Evolutionary conservation across 2,329 filamentous ascomycete species (phyloP).

Genomic region (Tolypocladium cylindrosporum): DNA sequence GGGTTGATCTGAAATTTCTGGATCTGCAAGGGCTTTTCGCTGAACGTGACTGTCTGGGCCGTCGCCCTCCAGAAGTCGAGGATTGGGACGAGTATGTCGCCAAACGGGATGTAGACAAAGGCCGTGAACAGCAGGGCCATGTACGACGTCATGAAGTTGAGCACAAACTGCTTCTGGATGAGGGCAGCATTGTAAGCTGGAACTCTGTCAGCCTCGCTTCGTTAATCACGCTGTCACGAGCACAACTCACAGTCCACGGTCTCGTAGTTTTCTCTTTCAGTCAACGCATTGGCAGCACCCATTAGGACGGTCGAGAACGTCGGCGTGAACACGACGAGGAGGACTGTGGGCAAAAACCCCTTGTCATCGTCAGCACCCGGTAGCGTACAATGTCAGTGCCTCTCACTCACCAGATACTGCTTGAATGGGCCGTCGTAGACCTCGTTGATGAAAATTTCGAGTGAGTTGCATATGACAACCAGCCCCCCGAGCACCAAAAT

Average conservation of each 20-base stretch:
- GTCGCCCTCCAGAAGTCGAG: conserved; percentile 71
- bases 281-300: conserved; percentile 65
- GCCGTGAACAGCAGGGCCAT: conserved; percentile 85
- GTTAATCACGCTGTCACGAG: not conserved
- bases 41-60: conserved; percentile 64
- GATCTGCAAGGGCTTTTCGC: conserved; percentile 59
- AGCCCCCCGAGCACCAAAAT: conserved; percentile 64
- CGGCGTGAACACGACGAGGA: conserved; percentile 75
- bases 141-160: conserved; percentile 96
- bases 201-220: conserved; percentile 4
- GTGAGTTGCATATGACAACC: conserved; percentile 78
- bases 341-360: conserved; percentile 79
- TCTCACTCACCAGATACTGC: conserved; percentile 57
- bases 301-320: conserved; percentile 69
- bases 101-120: conserved; percentile 92
- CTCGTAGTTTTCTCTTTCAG: conserved; percentile 83
- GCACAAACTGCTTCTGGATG: conserved; percentile 85
- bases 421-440: conserved; percentile 87
- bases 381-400: not conserved
- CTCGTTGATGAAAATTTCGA: conserved; percentile 93
- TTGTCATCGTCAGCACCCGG: conserved; percentile 31
- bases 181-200: conserved; percentile 70
- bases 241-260: conserved; percentile 54
- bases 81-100: conserved; percentile 71
- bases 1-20: conserved; percentile 73